Base-by-base conservation (phyloP, 139 green algal species). In the Chlamydomonas sp. region DNA sequence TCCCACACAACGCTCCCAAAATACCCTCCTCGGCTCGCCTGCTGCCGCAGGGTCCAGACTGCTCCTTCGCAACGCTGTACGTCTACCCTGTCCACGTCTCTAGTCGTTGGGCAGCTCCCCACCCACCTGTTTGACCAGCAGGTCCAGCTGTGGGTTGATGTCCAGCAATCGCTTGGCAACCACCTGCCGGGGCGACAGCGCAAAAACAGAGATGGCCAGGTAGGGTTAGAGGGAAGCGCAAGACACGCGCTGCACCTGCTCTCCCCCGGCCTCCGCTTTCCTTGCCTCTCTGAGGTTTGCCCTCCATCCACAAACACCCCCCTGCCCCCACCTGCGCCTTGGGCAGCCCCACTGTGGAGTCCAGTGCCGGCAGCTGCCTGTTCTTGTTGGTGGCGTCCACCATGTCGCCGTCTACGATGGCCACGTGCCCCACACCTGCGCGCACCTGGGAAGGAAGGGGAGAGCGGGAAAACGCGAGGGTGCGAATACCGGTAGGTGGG, bases 381-480 rank as follows among this genome's bases (percentile, higher is more conserved):
- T 95, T 95, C 64, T 91, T 86, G 90, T 96, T 96, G 84, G 85
- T 95, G 2, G 89, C 75, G 83, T 94, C 92, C 8, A 96, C 90
- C 17, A 72, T 77, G 87, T 96, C 93, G 0, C 83, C 80, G 31
- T 90, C 83, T 64, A 94, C 89, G 9, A 94, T 90, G 17, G 91
- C 92, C 77, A 94, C 77, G 2, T 61, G 8, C 3, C 91, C 89
- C 15, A 94, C 79, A 61, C 91, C 91, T 4, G 90, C 90, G 17
- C 92, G 81, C 7, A 60, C 72, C n/a, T 83, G 85, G 63, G n/a
- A 49, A 49, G 31, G 31, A 49, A 49, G 31, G 31, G 31, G 31
- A 49, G 31, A 49, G 31, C 31, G 31, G 31, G 31, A 49, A 49
- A 49, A 49, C 31, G 31, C 31, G 31, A 49, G 31, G 31, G 31